Base-by-base conservation (phyloP, 2,329 filamentous ascomycete genomes). In the Exophiala lecanii-corni region DNA sequence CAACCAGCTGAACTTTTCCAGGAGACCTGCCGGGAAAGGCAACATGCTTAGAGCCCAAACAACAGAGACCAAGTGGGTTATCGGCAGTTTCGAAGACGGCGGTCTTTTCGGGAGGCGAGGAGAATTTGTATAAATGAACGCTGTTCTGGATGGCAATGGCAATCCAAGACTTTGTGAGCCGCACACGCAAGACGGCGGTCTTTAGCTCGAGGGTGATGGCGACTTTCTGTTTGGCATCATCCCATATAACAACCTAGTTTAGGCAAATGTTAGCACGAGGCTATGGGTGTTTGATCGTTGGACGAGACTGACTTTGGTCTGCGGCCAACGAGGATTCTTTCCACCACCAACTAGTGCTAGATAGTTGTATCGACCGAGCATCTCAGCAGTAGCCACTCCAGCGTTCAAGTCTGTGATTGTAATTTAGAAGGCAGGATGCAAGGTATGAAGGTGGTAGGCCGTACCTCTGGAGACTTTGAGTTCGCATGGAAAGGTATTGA, bases 281-380 rank as follows among this genome's bases (percentile, higher is more conserved):
- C 6, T 17, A 36, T 30, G 34, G 33, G 17, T 13, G 28, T 9
- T 10, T 20, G 16, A 9, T 5, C 18, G 12, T 23, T 15, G 4
- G 4, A 10, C 13, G n/a, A 10, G 15, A 26, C 59, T 42, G 57
- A 82, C 86, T 73, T 94, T 94, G 66, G 89, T 94, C 60, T 84
- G 84, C 10, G 88, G 82, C 57, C 88, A 92, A 59, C 91, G 91
- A 40, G 89, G 88, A 46, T 82, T 80, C 56, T 78, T 84, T 36
- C 92, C 89, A 55, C 91, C 91, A 51, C 89, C 89, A 42, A 96
- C 88, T 7, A 97, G 75, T 19, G 87, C 91, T 25, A 96, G 74
- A 62, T 89, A 94, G 67, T 91, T 89, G 40, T 86, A 82, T 55
- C 81, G 84, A 33, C 85, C 86, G 62, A 95, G 81, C 86, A 95